A percentile compares a stretch with the other conserved stretches of the same genome.
These are phyloP conservation scores for Phytomonas sp. DNA, from an alignment of 208 protist species.

Conservation along the genomic window DNA sequence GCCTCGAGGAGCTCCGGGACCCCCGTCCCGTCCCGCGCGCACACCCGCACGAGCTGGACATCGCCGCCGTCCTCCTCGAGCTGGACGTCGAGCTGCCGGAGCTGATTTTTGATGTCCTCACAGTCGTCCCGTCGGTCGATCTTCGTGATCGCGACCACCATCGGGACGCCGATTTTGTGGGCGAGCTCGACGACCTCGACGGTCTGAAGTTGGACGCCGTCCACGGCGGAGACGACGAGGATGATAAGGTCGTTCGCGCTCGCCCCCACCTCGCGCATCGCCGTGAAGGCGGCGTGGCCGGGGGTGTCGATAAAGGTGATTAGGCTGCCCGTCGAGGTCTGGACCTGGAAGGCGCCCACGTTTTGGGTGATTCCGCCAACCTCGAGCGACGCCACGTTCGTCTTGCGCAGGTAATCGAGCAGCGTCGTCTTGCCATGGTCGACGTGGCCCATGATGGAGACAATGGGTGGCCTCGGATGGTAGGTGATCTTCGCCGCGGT, in stretches of 20 bases:
- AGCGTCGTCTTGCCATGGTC: slow-evolving; percentile 98
- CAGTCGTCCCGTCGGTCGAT: slow-evolving; percentile 89
- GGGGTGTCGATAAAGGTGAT: slow-evolving; percentile 98
- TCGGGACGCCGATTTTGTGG: slow-evolving; percentile 51
- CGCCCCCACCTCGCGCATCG: slow-evolving; percentile 93
- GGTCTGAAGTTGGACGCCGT: slow-evolving; percentile 94
- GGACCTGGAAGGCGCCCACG: slow-evolving; percentile 89
- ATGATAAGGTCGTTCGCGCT: slow-evolving; percentile 95
- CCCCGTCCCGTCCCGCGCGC: slow-evolving; percentile 76
- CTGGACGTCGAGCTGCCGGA: slow-evolving; percentile 67
- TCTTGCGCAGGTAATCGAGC: slow-evolving; percentile 91
- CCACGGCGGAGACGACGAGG: slow-evolving; percentile 93
- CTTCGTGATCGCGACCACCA: slow-evolving; percentile 97
- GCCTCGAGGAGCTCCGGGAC: slow-evolving; percentile 87
- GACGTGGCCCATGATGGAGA: slow-evolving; percentile 98
- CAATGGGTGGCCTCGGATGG: slow-evolving; percentile 85
- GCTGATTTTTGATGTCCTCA: slow-evolving; percentile 72
- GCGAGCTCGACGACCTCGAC: slow-evolving; percentile 86
- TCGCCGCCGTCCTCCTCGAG: slow-evolving; percentile 94
- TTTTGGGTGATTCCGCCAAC: slow-evolving; percentile 98
- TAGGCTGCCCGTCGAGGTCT: slow-evolving; percentile 25
- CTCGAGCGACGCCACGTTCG: slow-evolving; percentile 90
- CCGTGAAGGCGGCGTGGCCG: slow-evolving; percentile 93
- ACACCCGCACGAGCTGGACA: slow-evolving; percentile 87
- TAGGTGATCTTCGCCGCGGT: slow-evolving; percentile 74